phyloP scores from a whole-genome alignment of 2,329 filamentous ascomycete species.

The Scytalidium sp. region DNA sequence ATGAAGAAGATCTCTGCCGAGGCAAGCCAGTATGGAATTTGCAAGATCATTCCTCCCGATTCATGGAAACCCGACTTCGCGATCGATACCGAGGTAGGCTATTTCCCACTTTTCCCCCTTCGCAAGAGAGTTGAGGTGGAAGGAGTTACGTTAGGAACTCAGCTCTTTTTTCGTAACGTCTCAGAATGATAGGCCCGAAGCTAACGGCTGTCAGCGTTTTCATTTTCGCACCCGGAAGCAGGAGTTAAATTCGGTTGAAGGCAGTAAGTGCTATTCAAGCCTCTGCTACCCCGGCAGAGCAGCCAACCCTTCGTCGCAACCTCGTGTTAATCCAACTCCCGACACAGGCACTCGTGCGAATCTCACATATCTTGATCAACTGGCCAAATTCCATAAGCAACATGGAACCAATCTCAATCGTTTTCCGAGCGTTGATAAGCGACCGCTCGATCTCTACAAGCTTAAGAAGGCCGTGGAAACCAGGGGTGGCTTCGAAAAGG shows the following conservation, averaged over 20 bases:
- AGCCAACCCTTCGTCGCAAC: background rate
- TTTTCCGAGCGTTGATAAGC: conserved; percentile 95
- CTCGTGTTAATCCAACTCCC: conserved; percentile 12
- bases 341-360: conserved; percentile 83
- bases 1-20: conserved; percentile 89
- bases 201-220: conserved; percentile 65
- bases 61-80: conserved; percentile 94
- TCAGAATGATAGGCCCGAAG: conserved; percentile 1
- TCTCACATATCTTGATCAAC: conserved; percentile 90
- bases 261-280: conserved; percentile 61
- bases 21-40: conserved; percentile 83
- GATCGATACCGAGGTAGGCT: conserved; percentile 88
- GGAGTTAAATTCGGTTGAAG: conserved; percentile 96
- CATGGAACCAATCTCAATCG: conserved; percentile 92
- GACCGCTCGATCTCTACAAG: conserved; percentile 90
- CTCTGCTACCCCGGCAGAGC: conserved; percentile 5
- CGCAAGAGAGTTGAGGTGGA: background rate
- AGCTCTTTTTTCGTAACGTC: background rate
- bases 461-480: conserved; percentile 96
- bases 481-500: conserved; percentile 90
- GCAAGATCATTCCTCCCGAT: conserved; percentile 93
- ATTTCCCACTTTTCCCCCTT: background rate
- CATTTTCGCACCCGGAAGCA: conserved; percentile 96
- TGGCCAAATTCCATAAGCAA: conserved; percentile 95
- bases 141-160: background rate